A percentile compares a stretch with the other conserved stretches of the same genome.
phyloP scores from a whole-genome alignment of 352 stramenopile genomes.

The Phytophthora palmivora region DNA sequence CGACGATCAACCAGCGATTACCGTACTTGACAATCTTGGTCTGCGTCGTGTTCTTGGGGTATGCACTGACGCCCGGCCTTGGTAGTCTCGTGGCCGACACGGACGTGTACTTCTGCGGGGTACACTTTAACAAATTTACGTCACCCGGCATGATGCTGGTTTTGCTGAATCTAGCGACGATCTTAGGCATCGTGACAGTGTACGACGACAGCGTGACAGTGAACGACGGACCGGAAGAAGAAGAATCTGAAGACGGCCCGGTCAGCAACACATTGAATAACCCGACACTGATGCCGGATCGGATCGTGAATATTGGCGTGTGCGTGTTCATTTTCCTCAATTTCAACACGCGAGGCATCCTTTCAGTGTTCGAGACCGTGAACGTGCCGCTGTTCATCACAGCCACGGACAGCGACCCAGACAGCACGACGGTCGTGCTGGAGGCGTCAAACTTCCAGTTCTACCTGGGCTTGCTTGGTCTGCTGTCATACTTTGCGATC shows the following conservation, averaged over 20 bases:
- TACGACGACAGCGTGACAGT: conserved; percentile 72
- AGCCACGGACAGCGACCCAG: conserved; percentile 60
- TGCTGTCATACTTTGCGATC: conserved; percentile 78
- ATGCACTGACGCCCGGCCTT: conserved; percentile 69
- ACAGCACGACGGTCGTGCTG: conserved; percentile 53
- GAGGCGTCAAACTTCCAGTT: conserved; percentile 85
- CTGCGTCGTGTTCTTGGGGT: conserved; percentile 77
- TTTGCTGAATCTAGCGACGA: conserved; percentile 62
- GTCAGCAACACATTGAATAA: conserved; percentile 54
- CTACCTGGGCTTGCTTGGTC: conserved; percentile 67
- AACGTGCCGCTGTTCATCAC: conserved; percentile 79
- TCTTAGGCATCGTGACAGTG: conserved; percentile 62
- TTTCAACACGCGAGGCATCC: conserved; percentile 73
- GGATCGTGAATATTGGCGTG: conserved; percentile 69
- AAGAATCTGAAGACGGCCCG: conserved; percentile 23
- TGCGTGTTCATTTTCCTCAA: conserved; percentile 82
- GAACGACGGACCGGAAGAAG: conserved; percentile 64
- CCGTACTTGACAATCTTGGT: conserved; percentile 78
- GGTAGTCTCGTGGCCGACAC: conserved; percentile 62
- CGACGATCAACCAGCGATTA: conserved; percentile 71
- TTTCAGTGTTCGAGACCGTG: conserved; percentile 83
- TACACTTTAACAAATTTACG: conserved; percentile 81
- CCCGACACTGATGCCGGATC: conserved; percentile 50
- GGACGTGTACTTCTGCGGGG: conserved; percentile 52
- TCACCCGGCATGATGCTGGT: conserved; percentile 67